phyloP scores from a whole-genome alignment of 2,329 filamentous ascomycete species.

The Didymosphaeria variabile region DNA sequence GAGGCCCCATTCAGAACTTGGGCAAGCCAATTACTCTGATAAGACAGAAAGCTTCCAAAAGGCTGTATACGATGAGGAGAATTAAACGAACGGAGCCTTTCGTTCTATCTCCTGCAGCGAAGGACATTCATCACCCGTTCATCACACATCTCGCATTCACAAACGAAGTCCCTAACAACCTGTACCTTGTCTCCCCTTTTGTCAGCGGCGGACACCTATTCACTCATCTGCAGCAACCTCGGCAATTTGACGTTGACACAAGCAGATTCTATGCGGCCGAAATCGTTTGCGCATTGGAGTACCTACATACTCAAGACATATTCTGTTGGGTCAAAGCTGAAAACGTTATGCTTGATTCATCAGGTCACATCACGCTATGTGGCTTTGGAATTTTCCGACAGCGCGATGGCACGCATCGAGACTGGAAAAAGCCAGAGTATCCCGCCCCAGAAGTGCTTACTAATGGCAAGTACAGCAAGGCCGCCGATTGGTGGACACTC shows the following conservation, averaged over 20 bases:
- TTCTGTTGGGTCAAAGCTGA: conserved; percentile 5
- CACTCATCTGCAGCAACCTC: not conserved
- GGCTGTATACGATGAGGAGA: not conserved
- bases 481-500: conserved; percentile 2
- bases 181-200: not conserved
- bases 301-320: conserved; percentile 4
- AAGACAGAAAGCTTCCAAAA: not conserved
- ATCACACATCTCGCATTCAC: conserved; percentile 2
- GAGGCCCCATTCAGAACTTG: conserved; percentile 1
- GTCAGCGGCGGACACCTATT: conserved; percentile 8
- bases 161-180: not conserved
- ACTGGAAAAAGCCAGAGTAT: conserved; percentile 9
- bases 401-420: conserved; percentile 1
- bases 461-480: not conserved
- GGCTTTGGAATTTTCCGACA: conserved; percentile 3
- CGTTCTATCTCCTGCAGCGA: not conserved
- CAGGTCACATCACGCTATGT: conserved; percentile 2
- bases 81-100: not conserved
- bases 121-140: conserved; percentile 1
- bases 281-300: conserved; percentile 8
- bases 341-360: conserved; percentile 7
- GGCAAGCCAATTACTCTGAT: conserved; percentile 6
- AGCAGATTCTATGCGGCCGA: conserved; percentile 3
- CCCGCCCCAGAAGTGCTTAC: not conserved
- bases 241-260: conserved; percentile 2